Evolutionary conservation across 371 early-diverging fungal genomes (phyloP).

Genomic region (Synchytrium microbalum): DNA sequence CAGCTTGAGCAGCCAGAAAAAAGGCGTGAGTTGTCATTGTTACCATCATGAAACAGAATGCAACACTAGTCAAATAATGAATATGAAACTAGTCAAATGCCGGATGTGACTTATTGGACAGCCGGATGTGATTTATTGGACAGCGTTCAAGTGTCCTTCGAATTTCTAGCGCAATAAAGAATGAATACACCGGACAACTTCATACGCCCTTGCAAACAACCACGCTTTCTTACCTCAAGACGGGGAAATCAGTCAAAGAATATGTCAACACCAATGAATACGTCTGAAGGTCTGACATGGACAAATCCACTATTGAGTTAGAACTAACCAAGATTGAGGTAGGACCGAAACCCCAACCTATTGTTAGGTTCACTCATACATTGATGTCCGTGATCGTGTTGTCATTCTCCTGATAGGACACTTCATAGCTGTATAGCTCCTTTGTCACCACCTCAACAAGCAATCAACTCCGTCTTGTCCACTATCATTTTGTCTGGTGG

Average conservation of each 20-base stretch:
- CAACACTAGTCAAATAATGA: no score
- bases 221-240: constrained; percentile 54
- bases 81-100: constrained; percentile 76
- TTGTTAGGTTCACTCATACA: constrained; percentile 12
- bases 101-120: constrained; percentile 75
- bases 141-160: constrained; percentile 93
- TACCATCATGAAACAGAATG: no score
- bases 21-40: no score
- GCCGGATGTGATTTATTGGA: no score
- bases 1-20: no score
- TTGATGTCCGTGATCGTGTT: constrained; percentile 57
- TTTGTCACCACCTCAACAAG: constrained; percentile 10
- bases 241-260: constrained; percentile 77
- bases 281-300: constrained; percentile 81
- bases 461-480: neutral
- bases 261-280: constrained; percentile 82
- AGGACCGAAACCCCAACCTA: constrained; percentile 68
- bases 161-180: constrained; percentile 54
- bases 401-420: constrained; percentile 49
- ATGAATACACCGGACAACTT: neutral
- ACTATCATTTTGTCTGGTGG: neutral
- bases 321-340: constrained; percentile 83
- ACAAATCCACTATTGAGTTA: constrained; percentile 62
- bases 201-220: neutral
- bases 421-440: constrained; percentile 69